Base-by-base conservation (phyloP, 2,329 filamentous ascomycete species). In the Sclerotinia spermophila region DNA sequence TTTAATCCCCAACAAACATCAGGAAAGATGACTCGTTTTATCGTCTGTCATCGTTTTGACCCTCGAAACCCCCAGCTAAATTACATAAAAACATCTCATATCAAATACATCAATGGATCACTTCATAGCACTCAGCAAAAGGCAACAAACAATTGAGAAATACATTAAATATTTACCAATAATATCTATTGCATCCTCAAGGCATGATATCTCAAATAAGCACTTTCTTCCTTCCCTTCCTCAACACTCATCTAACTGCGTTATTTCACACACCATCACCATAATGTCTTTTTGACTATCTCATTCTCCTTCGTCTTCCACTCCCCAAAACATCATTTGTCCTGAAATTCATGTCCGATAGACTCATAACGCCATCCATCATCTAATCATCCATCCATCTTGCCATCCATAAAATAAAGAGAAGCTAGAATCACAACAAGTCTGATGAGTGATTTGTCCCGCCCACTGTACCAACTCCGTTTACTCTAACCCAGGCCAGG, bases 361-460 rank as follows among this genome's bases (percentile, higher is more conserved):
- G 35, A 66, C 62, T 66, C 62, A 66, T 30, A 66, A 66, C 62
- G 62, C 62, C 62, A 53, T 33, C 24, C 33, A 61, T 68, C 55
- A 68, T 60, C 55, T 59, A 68, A 48, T 68, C 67, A 68, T 62
- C 45, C 56, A 68, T 68, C 17, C 55, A 38, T 59, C 40, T 55
- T 30, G 45, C 60, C 60, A 51, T 19, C 38, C 67, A 38, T 68
- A 53, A 66, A 35, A 66, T 53, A 53, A 53, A 65, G 40, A n/a
- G 51, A 66, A 66, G 27, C 45, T 53, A 66, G 15, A 66, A 66
- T 30, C 48, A 66, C 45, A 66, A 35, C 19, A 53, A 53, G 55
- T 30, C 38, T 53, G 33, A 66, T 24, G 35, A 66, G 45, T 66
- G n/a, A 42, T 66, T 66, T 66, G 40, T 65, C 24, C 61, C 61